A percentile compares a stretch with the other conserved stretches of the same genome.
These are phyloP conservation scores for Dysphania ambrosioides DNA, from an alignment of 148 eudicot species.

Conservation along the genomic window DNA sequence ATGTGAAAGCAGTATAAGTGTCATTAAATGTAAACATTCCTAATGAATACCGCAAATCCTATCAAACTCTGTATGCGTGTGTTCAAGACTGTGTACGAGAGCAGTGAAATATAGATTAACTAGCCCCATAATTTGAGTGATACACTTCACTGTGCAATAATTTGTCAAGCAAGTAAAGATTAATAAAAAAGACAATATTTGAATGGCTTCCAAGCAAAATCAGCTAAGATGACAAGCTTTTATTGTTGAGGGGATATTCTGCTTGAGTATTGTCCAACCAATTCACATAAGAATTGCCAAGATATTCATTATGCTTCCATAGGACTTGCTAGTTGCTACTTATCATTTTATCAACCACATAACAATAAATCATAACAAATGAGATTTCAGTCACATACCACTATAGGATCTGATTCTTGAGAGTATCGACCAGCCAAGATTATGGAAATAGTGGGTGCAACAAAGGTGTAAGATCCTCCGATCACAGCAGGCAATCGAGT, in stretches of 20 bases:
- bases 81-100: no score
- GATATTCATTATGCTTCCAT: conserved; percentile 1
- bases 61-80: no score
- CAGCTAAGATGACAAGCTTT: neutral
- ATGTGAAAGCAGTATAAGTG: neutral
- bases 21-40: neutral
- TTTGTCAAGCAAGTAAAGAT: no score
- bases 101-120: no score
- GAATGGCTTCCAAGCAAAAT: neutral
- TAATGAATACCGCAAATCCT: neutral
- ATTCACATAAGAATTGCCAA: neutral
- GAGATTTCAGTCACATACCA: conserved; percentile 40
- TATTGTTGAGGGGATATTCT: neutral
- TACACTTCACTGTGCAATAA: no score
- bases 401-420: conserved; percentile 49
- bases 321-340: neutral
- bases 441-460: conserved; percentile 89
- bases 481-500: conserved; percentile 93
- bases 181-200: no score
- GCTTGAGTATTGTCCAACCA: neutral
- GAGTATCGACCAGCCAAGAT: conserved; percentile 88
- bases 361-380: conserved; percentile 1
- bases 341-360: no score
- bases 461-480: conserved; percentile 90
- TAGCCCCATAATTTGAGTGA: no score